These are phyloP conservation scores for Solanum peruvianum DNA, from an alignment of 257 asterid genomes.

Conservation along the genomic window DNA sequence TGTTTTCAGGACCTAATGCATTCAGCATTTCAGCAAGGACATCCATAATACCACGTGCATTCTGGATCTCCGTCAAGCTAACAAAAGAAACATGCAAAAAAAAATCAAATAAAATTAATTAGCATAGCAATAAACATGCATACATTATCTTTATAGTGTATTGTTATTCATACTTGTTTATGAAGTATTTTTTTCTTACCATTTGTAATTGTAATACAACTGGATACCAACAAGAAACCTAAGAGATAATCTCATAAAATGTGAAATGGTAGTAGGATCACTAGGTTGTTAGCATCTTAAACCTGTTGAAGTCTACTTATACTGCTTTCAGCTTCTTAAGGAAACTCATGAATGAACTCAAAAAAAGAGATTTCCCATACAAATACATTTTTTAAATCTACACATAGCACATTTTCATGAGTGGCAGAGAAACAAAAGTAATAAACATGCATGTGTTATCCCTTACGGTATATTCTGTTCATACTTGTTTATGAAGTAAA, in stretches of 20 bases:
- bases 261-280: neutral
- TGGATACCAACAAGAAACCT: neutral
- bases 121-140: neutral
- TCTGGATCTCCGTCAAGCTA: conserved; percentile 89
- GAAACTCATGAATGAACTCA: neutral
- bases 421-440: neutral
- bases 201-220: neutral
- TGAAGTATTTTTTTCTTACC: neutral
- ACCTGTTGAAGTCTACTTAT: neutral
- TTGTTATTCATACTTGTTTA: neutral
- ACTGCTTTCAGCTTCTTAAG: neutral
- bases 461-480: neutral
- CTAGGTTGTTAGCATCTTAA: neutral
- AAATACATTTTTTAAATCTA: neutral
- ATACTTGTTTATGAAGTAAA: neutral
- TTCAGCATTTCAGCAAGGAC: conserved; percentile 16
- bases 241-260: neutral
- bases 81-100: conserved; percentile 4
- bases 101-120: neutral
- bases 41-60: conserved; percentile 61
- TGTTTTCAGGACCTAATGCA: conserved; percentile 82
- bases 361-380: neutral
- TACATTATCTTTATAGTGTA: neutral
- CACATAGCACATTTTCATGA: neutral
- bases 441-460: neutral